phyloP scores from a whole-genome alignment of 2,329 filamentous ascomycete genomes.

The Arthrinium phaeospermum region DNA sequence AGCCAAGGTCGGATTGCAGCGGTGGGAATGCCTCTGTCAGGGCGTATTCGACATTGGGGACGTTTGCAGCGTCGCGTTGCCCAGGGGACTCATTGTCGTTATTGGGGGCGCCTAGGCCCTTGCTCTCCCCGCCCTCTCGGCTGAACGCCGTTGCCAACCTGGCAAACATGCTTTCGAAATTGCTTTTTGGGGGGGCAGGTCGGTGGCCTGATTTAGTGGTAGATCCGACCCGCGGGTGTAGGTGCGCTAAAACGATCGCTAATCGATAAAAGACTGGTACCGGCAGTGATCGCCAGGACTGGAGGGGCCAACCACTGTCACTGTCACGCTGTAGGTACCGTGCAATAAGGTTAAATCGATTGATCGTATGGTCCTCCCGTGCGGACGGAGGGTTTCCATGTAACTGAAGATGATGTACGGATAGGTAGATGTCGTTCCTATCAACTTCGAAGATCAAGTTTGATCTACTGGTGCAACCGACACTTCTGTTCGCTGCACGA shows the following conservation, averaged over 20 bases:
- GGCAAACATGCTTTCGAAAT: constrained; percentile 4
- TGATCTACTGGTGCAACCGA: not conserved
- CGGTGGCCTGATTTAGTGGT: not conserved
- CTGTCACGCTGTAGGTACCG: not conserved
- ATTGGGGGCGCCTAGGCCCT: not conserved
- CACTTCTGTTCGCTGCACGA: constrained; percentile 11
- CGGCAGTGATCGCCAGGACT: not conserved
- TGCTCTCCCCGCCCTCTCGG: constrained; percentile 10
- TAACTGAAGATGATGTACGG: not conserved
- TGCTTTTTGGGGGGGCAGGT: not conserved
- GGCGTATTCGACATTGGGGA: constrained; percentile 28
- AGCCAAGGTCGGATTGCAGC: not conserved
- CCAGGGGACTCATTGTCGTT: constrained; percentile 9
- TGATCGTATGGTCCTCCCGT: not conserved
- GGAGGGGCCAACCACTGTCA: not conserved
- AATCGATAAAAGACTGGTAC: constrained; percentile 3
- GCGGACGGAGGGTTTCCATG: not conserved
- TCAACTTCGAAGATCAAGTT: not conserved
- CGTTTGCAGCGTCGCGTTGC: constrained; percentile 11
- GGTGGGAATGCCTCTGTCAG: constrained; percentile 29
- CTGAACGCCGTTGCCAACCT: constrained; percentile 10
- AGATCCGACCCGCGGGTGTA: constrained; percentile 8
- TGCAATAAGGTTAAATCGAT: not conserved
- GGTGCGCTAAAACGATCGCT: constrained; percentile 11
- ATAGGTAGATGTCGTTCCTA: not conserved